These are phyloP conservation scores for Paradendryphiella salina DNA, from an alignment of 2,329 filamentous ascomycete genomes.

Conservation along the genomic window DNA sequence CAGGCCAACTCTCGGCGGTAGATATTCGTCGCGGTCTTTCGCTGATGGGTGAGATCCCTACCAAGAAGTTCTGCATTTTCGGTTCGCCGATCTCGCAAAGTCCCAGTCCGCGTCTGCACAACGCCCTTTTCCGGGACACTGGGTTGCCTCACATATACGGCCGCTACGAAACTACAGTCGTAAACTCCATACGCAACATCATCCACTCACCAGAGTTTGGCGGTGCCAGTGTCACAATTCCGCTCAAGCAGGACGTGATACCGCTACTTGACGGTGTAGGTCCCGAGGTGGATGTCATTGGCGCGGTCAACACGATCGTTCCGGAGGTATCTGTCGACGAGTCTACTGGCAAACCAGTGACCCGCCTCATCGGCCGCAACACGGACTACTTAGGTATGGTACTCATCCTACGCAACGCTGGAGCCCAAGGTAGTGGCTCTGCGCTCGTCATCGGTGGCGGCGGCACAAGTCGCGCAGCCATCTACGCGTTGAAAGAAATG, in stretches of 20 bases:
- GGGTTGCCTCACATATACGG: conserved; percentile 86
- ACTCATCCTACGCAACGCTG: conserved; percentile 71
- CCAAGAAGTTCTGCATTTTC: conserved; percentile 82
- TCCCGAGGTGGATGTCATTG: conserved; percentile 77
- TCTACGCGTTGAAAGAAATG: conserved; percentile 83
- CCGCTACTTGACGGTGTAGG: conserved; percentile 77
- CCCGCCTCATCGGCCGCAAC: conserved; percentile 77
- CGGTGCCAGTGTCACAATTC: conserved; percentile 93
- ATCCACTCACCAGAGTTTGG: conserved; percentile 78
- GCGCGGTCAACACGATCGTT: conserved; percentile 93
- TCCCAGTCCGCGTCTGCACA: conserved; percentile 86
- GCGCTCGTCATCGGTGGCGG: conserved; percentile 88
- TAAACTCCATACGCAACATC: conserved; percentile 61
- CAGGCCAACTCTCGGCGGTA: conserved; percentile 85
- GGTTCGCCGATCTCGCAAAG: conserved; percentile 82
- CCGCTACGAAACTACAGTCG: conserved; percentile 71
- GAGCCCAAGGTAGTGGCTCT: conserved; percentile 53
- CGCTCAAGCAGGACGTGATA: conserved; percentile 88
- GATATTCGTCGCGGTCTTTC: conserved; percentile 82
- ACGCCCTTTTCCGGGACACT: conserved; percentile 72
- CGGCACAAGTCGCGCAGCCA: conserved; percentile 86
- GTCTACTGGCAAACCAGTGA: conserved; percentile 48
- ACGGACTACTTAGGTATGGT: conserved; percentile 96
- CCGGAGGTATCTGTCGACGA: conserved; percentile 52
- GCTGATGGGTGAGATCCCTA: conserved; percentile 75